A percentile compares a stretch with the other conserved stretches of the same genome.
Evolutionary conservation across 768 basidiomycete species (phyloP).

Genomic region (Termitomyces sp.): DNA sequence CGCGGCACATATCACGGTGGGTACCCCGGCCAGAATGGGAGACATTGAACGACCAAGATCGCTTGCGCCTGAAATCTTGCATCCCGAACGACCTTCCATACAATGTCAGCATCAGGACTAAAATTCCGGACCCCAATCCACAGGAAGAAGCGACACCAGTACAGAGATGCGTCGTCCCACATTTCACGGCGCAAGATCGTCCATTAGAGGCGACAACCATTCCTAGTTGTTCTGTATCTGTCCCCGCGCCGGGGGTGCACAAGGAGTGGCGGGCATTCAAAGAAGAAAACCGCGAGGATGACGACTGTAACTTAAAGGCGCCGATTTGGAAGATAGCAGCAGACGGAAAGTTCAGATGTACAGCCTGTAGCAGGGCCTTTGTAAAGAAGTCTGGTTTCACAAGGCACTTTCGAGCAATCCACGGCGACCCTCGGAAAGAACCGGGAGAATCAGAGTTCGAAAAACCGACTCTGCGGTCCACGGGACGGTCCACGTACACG

Average conservation of each 20-base stretch:
- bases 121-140: not conserved
- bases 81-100: constrained; percentile 1
- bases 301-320: not conserved
- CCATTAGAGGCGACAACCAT: not conserved
- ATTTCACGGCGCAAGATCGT: not conserved
- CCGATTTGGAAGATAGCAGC: not conserved
- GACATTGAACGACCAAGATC: not conserved
- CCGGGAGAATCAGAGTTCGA: not conserved
- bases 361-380: not conserved
- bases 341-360: not conserved
- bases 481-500: not conserved
- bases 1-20: not conserved
- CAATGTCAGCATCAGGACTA: not conserved
- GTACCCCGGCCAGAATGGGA: not conserved
- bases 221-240: not conserved
- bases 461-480: too few relatives aligned
- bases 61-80: not conserved
- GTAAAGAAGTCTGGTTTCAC: not conserved
- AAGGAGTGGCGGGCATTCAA: not conserved
- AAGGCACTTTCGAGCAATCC: not conserved
- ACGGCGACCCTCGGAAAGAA: not conserved
- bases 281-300: constrained; percentile 1
- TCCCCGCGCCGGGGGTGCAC: not conserved
- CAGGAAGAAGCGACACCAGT: not conserved
- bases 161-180: not conserved